Evolutionary conservation across 2,329 filamentous ascomycete species (phyloP).

Genomic region (Ophidiomyces ophidiicola): DNA sequence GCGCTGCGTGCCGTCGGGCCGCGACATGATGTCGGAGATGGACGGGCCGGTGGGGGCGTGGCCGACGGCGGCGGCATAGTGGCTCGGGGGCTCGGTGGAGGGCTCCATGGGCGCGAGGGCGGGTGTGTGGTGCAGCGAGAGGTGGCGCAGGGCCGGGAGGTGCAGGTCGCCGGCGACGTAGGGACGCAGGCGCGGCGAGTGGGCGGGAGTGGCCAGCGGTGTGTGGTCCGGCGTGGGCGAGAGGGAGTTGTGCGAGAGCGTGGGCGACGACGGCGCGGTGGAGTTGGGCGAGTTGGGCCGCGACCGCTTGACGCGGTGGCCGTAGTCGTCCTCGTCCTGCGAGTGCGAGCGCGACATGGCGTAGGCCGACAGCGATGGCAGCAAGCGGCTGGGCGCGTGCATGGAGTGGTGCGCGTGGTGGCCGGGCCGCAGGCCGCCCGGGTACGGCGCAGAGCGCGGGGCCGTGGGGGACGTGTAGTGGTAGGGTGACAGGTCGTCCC

Average conservation of each 20-base stretch:
- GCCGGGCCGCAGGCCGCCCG: constrained; percentile 21
- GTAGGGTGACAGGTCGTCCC: constrained; percentile 41
- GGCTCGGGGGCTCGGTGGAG: constrained; percentile 47
- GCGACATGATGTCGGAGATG: constrained; percentile 84
- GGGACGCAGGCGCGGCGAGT: constrained; percentile 80
- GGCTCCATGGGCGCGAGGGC: constrained; percentile 61
- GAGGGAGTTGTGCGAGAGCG: constrained; percentile 88
- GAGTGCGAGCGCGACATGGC: constrained; percentile 67
- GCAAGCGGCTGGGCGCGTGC: constrained; percentile 43
- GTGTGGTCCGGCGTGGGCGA: constrained; percentile 96
- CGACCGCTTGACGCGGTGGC: constrained; percentile 69
- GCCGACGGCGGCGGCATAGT: constrained; percentile 34
- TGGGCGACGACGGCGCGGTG: constrained; percentile 88
- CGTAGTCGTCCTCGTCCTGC: constrained; percentile 60
- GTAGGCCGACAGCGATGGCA: constrained; percentile 68
- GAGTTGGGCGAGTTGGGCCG: constrained; percentile 89
- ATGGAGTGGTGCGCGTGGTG: constrained; percentile 35
- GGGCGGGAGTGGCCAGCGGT: constrained; percentile 91
- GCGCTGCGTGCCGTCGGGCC: constrained; percentile 71
- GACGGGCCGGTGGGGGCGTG: constrained; percentile 56
- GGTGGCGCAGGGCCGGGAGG: constrained; percentile 69
- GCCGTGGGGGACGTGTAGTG: constrained; percentile 21
- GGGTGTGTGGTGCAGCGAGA: constrained; percentile 54
- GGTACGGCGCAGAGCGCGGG: constrained; percentile 21
- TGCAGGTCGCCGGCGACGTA: constrained; percentile 61